phyloP scores from a whole-genome alignment of 306 rosid genomes.

The Amphicarpaea edgeworthii region DNA sequence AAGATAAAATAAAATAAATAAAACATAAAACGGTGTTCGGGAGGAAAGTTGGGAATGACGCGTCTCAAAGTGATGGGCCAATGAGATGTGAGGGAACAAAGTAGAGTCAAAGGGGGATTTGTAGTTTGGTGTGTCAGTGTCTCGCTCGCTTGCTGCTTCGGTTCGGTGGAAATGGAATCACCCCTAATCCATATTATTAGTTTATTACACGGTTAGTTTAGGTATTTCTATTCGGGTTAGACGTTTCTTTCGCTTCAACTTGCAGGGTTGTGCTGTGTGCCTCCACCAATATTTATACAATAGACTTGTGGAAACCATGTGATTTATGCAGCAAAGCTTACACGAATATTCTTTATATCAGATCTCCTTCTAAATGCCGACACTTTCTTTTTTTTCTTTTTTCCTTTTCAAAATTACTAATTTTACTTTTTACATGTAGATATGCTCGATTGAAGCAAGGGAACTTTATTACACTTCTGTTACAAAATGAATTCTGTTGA shows the following conservation, averaged over 20 bases:
- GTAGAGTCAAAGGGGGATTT: conserved; percentile 49
- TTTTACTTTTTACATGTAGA: not conserved
- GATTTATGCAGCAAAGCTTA: conserved; percentile 3
- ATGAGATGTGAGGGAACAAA: conserved; percentile 22
- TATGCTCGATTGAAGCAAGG: not conserved
- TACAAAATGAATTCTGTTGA: not conserved
- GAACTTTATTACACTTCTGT: not conserved
- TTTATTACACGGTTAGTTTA: not conserved
- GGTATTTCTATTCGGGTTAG: conserved; percentile 39
- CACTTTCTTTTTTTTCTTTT: not conserved
- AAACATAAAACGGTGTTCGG: not conserved
- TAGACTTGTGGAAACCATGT: not conserved
- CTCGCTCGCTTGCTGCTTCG: conserved; percentile 1
- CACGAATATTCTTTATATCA: no score
- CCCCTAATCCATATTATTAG: not conserved
- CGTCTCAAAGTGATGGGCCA: conserved; percentile 51
- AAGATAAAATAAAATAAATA: not conserved
- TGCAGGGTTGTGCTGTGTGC: conserved; percentile 29
- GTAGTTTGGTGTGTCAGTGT: conserved; percentile 47
- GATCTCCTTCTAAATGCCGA: not conserved
- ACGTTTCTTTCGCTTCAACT: conserved; percentile 58
- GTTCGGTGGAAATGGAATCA: conserved; percentile 38
- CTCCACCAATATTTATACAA: not conserved
- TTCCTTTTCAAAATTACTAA: not conserved
- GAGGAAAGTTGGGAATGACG: conserved; percentile 41